Evolutionary conservation across 2,329 filamentous ascomycete genomes (phyloP), one percentile per base, ranked within the genome.

Genomic region (Myriangium duriaei): DNA sequence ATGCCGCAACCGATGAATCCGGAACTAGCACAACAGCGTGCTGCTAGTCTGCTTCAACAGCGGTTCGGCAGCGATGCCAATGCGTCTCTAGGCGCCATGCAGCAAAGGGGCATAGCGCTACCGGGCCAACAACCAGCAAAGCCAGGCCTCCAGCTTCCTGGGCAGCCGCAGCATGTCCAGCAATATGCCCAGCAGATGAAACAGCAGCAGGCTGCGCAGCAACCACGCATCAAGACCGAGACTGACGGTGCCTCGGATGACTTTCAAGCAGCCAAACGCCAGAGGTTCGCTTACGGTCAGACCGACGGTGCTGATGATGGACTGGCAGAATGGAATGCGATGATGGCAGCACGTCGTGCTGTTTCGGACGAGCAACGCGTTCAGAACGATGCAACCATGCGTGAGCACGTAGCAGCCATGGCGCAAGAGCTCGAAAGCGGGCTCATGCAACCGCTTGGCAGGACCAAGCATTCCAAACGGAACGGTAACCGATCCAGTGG

Each of bases 261-360:
- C n/a, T 39, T 32, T 14, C 36, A 32, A 19, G 21, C 37, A 54
- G 35, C 49, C 48, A 39, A 45, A 21, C 58, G 56, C 37, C 54
- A 71, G 65, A 54, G 63, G 55, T 45, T 68, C 51, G 45, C 56
- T 34, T 64, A 65, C 33, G 61, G 76, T 15, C 82, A 95, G 57
- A 79, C 79, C 11, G 88, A 96, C 53, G 88, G 87, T 35, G 64
- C 81, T 19, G 79, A 77, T 45, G 69, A 69, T 40, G 68, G 70
- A 3, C 59, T 74, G 30, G 72, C 72, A 4, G 66, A 74, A 39
- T 68, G 65, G 58, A 57, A 61, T 19, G 73, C 71, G 6, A 63
- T 82, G 29, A 60, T 84, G 30, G 65, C 79, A 50, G 68, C 69
- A 45, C 65, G 70, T 30, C 65, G 68, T 41, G 63, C 67, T 3